Evolutionary conservation across 441 rosid genomes (phyloP), one percentile per base, ranked within the genome.

Genomic region (Euphorbia schlechtendalii): DNA sequence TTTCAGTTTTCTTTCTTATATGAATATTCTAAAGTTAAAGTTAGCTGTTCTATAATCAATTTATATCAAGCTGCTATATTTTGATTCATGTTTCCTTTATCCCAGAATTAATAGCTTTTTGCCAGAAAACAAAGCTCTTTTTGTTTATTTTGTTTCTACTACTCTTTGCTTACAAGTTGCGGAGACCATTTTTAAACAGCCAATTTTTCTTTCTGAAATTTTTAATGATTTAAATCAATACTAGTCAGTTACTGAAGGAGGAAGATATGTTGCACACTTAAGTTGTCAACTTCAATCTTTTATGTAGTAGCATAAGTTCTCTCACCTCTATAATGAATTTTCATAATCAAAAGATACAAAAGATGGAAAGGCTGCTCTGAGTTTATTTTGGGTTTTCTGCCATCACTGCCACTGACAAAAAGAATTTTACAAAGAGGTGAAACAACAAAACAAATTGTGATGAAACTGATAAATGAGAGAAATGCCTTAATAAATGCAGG

Each of bases 401-500:
- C n/a, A 40, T 48, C n/a, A 49, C 40, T n/a, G 25, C 54, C 38
- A 43, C 17, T 25, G 49, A 10, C 52, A 41, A 14, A 28, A 14
- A 61, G 45, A 22, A 3, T 45, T 43, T 53, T 53, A 9, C 32
- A 24, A 51, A 14, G 4, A 0, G 17, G 18, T 17, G n/a, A 4
- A 25, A 65, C 4, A 20, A 8, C 21, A 24, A 34, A 53, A 20
- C 46, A 0, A 48, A 17, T 21, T 51, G 46, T 54, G 51, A 32
- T 56, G 63, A 51, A 52, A 57, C 61, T 58, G 30, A 18, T 22
- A 49, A 49, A 18, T 12, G 21, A 15, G 61, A 36, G 64, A 69
- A 34, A 61, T 45, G 21, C 36, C 59, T n/a, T 10, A 36, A 10
- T 15, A 41, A 48, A 45, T 54, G 70, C 83, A 94, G 98, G 99